Conservation (phyloP, 1,139 yeast genomes). For the Cylindricascospora bacillispora region DNA sequence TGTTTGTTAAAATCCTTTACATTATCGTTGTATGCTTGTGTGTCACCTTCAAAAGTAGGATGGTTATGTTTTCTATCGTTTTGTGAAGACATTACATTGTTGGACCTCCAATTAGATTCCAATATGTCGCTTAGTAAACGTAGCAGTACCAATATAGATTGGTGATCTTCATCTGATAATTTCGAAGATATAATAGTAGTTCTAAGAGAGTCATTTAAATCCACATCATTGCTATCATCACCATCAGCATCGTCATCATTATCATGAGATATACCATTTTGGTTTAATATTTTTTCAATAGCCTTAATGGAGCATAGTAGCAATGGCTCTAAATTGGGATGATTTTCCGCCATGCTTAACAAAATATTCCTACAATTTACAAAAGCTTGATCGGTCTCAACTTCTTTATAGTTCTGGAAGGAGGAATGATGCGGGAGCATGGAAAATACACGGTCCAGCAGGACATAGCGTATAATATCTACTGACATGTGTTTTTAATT, state of each 20-base stretch:
- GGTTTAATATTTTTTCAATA: too few species aligned
- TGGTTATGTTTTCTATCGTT: too few species aligned
- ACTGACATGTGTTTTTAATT: too few species aligned
- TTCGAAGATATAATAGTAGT: slow-evolving; percentile 9
- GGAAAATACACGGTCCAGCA: not conserved
- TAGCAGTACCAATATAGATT: slow-evolving; percentile 17
- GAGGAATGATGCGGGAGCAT: not conserved
- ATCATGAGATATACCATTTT: too few species aligned
- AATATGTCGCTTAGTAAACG: slow-evolving; percentile 20
- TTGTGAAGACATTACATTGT: slow-evolving; percentile 2
- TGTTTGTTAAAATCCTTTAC: slow-evolving; percentile 6
- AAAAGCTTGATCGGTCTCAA: not conserved
- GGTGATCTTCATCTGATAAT: slow-evolving; percentile 10
- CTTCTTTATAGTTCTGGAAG: not conserved
- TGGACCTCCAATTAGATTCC: slow-evolving; percentile 17
- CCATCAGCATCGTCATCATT: too few species aligned
- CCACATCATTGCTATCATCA: too few species aligned
- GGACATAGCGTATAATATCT: not conserved
- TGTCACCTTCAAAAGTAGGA: slow-evolving; percentile 1
- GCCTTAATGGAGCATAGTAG: too few species aligned
- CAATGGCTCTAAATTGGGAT: too few species aligned
- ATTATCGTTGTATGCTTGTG: not conserved
- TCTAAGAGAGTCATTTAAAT: slow-evolving; percentile 13
- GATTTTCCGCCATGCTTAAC: too few species aligned
- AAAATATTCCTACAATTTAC: not conserved